phyloP scores from a whole-genome alignment of 192 early-diverging fungal genomes.

The Podila epigama region DNA sequence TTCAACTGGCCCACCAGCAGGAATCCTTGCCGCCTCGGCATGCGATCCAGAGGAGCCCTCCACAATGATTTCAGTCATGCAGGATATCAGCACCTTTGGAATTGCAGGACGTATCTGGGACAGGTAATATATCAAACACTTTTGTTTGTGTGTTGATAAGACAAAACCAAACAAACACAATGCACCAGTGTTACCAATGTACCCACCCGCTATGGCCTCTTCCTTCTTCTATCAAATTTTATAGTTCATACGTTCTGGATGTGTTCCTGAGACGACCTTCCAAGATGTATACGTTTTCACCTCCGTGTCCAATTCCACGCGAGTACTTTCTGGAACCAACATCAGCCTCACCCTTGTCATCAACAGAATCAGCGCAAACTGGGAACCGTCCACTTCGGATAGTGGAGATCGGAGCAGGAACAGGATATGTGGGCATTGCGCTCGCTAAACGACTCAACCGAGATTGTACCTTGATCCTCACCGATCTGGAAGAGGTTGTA shows the following conservation, averaged over 20 bases:
- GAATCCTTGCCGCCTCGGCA: neutral
- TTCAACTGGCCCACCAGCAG: conserved; percentile 17
- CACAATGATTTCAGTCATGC: conserved; percentile 25
- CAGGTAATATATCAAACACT: conserved; percentile 33
- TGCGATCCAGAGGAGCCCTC: neutral
- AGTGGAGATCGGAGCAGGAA: conserved; percentile 62
- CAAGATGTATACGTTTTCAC: conserved; percentile 19
- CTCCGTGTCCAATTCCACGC: conserved; percentile 49
- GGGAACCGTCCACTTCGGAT: conserved; percentile 22
- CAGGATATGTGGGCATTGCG: conserved; percentile 57
- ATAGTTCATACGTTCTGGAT: conserved; percentile 57
- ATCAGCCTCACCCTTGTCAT: neutral
- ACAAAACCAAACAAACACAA: neutral
- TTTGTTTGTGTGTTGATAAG: neutral
- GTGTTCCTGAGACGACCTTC: conserved; percentile 42
- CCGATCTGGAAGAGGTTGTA: conserved; percentile 56
- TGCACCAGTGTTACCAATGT: neutral
- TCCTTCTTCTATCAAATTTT: neutral
- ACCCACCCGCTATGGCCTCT: neutral
- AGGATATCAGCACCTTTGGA: conserved; percentile 56
- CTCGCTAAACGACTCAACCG: conserved; percentile 43
- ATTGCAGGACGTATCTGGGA: conserved; percentile 64
- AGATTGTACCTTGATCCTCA: conserved; percentile 49
- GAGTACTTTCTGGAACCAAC: conserved; percentile 37
- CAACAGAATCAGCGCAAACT: conserved; percentile 3